Evolutionary conservation across 1,284 basidiomycete species (phyloP).

Genomic region (Leccinum insolens): DNA sequence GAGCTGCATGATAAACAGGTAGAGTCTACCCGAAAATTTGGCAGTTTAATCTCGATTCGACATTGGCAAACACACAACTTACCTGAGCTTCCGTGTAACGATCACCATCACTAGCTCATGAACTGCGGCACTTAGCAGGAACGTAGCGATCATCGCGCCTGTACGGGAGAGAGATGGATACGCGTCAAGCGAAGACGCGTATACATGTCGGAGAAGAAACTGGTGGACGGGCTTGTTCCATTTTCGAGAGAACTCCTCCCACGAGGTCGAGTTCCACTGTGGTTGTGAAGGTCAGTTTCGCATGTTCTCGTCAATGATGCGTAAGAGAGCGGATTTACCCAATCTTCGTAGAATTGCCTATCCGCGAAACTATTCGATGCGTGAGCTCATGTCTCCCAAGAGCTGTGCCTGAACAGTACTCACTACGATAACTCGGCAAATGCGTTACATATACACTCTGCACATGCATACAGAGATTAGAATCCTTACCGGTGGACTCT

Average conservation of each 20-base stretch:
- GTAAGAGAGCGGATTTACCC: constrained; percentile 50
- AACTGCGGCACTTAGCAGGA: constrained; percentile 84
- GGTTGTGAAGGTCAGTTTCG: constrained; percentile 1
- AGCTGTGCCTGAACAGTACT: constrained; percentile 30
- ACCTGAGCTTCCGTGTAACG: constrained; percentile 88
- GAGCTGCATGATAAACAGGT: constrained; percentile 80
- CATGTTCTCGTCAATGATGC: constrained; percentile 7
- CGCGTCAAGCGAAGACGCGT: constrained; percentile 82
- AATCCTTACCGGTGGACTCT: background rate
- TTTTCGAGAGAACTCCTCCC: constrained; percentile 96
- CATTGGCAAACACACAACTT: constrained; percentile 29
- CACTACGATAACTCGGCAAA: constrained; percentile 90
- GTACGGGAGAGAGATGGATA: constrained; percentile 71
- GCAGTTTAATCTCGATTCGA: background rate
- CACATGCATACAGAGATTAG: constrained; percentile 3
- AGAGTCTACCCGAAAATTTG: constrained; percentile 53
- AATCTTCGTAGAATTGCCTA: constrained; percentile 96
- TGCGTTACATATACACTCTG: constrained; percentile 93
- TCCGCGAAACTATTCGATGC: constrained; percentile 79
- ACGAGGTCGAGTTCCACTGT: constrained; percentile 94
- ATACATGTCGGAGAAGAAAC: constrained; percentile 95
- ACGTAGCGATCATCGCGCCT: constrained; percentile 89
- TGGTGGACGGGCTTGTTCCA: constrained; percentile 95
- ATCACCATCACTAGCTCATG: constrained; percentile 98
- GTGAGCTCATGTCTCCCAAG: constrained; percentile 16